These are phyloP conservation scores for Cylindricascospora bacillispora DNA, from an alignment of 1,139 yeast genomes.

Conservation along the genomic window DNA sequence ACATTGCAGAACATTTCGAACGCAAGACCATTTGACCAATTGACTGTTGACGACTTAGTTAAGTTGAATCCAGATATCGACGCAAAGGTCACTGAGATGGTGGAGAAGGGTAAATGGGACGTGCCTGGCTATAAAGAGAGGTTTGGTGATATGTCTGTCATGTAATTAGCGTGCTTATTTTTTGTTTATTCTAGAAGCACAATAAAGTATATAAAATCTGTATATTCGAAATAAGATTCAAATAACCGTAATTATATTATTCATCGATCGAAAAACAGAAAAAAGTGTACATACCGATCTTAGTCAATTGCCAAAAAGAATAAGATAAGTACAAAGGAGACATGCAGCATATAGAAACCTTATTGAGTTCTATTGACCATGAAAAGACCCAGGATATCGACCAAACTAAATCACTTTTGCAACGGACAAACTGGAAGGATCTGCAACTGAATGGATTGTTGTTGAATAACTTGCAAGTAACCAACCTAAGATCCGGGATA, in stretches of 20 bases:
- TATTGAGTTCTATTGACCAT: slow-evolving; percentile 37
- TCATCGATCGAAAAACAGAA: too few species aligned
- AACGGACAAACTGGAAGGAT: slow-evolving; percentile 1
- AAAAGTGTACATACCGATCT: too few species aligned
- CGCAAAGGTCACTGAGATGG: slow-evolving; percentile 89
- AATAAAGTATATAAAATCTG: background rate
- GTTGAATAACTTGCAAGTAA: slow-evolving; percentile 46
- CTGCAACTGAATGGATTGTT: slow-evolving; percentile 60
- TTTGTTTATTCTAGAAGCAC: too few species aligned
- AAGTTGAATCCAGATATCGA: slow-evolving; percentile 96
- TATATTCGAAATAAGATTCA: too few species aligned
- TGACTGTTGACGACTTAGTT: slow-evolving; percentile 88
- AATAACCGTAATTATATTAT: too few species aligned
- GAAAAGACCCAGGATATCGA: slow-evolving; percentile 52
- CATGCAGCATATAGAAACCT: too few species aligned
- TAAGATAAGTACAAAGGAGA: too few species aligned
- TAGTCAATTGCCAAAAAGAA: too few species aligned
- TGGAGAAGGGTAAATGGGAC: slow-evolving; percentile 94
- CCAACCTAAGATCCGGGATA: slow-evolving; percentile 57
- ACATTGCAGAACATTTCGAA: slow-evolving; percentile 88
- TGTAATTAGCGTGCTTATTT: slow-evolving; percentile 38
- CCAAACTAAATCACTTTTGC: slow-evolving; percentile 34
- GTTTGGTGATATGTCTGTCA: slow-evolving; percentile 90
- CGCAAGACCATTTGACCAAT: slow-evolving; percentile 96
- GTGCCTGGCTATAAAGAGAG: slow-evolving; percentile 97